Evolutionary conservation across 106 monocot genomes (phyloP).

Genomic region (Allium cepa): DNA sequence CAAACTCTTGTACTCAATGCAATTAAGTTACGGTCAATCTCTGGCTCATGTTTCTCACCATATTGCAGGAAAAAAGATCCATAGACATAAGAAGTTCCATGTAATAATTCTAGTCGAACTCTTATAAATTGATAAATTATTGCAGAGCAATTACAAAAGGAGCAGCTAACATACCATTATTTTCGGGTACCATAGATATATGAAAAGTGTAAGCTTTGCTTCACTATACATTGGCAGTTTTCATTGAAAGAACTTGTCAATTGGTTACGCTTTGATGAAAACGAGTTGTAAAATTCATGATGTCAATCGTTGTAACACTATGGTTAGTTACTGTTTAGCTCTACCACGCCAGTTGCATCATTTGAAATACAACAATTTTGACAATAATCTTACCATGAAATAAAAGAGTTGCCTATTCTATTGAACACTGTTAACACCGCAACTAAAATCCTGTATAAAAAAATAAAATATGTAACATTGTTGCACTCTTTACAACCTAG

Average conservation of each 20-base stretch:
- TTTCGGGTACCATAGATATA: slow-evolving; percentile 91
- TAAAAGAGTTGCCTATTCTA: too few relatives aligned
- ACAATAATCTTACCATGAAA: too few relatives aligned
- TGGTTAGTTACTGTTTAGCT: too few relatives aligned
- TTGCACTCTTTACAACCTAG: too few relatives aligned
- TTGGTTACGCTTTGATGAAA: not conserved
- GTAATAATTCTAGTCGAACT: not conserved
- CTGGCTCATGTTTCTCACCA: slow-evolving; percentile 52
- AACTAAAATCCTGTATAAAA: too few relatives aligned
- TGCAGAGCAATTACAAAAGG: not conserved
- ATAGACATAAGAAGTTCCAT: slow-evolving; percentile 75
- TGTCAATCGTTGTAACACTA: too few relatives aligned
- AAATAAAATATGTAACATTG: too few relatives aligned
- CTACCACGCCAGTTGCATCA: too few relatives aligned
- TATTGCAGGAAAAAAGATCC: slow-evolving; percentile 51
- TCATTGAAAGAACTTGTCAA: not conserved
- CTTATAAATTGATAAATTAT: not conserved
- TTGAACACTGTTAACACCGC: too few relatives aligned
- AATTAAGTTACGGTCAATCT: slow-evolving; percentile 43
- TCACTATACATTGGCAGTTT: slow-evolving; percentile 91
- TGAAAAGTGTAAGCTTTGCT: slow-evolving; percentile 79
- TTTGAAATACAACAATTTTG: too few relatives aligned
- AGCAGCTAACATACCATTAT: slow-evolving; percentile 47
- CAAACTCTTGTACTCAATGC: slow-evolving; percentile 53
- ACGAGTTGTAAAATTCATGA: too few relatives aligned